Evolutionary conservation across 1,139 yeast genomes (phyloP), one percentile per base, ranked within the genome.

Genomic region (Scheffersomyces titani): DNA sequence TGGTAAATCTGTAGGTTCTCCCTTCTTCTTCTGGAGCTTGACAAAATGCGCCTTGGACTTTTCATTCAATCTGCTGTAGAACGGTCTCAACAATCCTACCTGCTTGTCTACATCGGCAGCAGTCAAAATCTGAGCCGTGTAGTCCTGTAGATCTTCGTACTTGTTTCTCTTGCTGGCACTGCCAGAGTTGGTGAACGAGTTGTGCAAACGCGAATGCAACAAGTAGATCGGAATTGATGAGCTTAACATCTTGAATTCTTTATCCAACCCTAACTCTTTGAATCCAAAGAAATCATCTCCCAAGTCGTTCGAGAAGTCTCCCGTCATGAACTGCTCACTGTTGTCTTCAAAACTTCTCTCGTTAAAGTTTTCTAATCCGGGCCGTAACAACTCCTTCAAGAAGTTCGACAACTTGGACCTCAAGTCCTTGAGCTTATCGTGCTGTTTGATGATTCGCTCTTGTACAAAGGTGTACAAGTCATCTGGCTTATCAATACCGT

Each of bases 261-360:
- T 90, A 67, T 94, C 99, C 61, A 96, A 78, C 0, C 99, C 99
- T 52, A 96, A 79, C 64, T 93, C 98, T 67, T 85, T 89, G 77
- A 96, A 96, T 0, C 99, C 99, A 76, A 96, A 96, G 80, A 93
- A 94, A 73, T 96, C 99, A 63, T 90, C 96, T 16, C 99, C 99
- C 53, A 94, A 77, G 61, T 92, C 97, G 65, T 86, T 89, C 1
- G 97, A 89, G 69, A 94, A 96, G 66, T 92, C 98, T 57, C 99
- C 99, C 20, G 96, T 90, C 64, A 93, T 77, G 67, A 93, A 94
- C 70, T 93, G 97, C 61, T 94, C 98, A 69, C 97, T 90, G 65
- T 92, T 91, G 67, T 94, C 99, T 50, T 80, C 87, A 71, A 94
- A 94, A 63, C 88, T 89, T 57, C 84, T 82, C 67, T 93, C 98